These are phyloP conservation scores for Hawksworthiomyces lignivorus DNA, from an alignment of 2,329 filamentous ascomycete species.

Conservation along the genomic window DNA sequence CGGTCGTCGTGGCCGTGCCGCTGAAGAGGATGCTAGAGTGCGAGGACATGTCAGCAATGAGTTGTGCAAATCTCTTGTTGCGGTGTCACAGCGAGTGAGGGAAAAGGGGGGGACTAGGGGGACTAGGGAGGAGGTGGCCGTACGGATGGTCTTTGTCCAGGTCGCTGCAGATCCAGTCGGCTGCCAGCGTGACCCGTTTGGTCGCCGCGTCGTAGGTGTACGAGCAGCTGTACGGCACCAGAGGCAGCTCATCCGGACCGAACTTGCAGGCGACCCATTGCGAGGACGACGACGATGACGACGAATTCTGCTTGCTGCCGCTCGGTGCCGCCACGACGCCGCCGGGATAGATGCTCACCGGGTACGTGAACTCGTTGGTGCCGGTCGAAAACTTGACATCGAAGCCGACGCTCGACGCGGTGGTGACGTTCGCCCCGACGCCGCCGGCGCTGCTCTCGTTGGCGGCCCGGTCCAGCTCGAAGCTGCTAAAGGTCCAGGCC, in stretches of 20 bases:
- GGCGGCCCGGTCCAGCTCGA: slow-evolving; percentile 8
- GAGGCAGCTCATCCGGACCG: slow-evolving; percentile 12
- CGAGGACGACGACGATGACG: neutral
- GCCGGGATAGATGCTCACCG: slow-evolving; percentile 14
- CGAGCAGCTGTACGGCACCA: slow-evolving; percentile 16
- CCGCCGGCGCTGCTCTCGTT: neutral
- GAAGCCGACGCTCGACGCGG: slow-evolving; percentile 16
- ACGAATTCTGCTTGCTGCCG: too few species aligned
- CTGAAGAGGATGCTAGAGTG: slow-evolving; percentile 16
- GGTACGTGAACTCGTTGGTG: slow-evolving; percentile 15
- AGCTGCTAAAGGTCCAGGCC: slow-evolving; percentile 15
- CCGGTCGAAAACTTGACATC: slow-evolving; percentile 14
- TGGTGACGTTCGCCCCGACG: too few species aligned
- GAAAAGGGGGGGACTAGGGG: neutral
- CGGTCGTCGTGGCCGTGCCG: slow-evolving; percentile 14
- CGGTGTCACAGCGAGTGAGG: too few species aligned
- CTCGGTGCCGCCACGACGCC: too few species aligned
- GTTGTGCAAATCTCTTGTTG: too few species aligned
- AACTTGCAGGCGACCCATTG: slow-evolving; percentile 17
- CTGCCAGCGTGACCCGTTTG: slow-evolving; percentile 13
- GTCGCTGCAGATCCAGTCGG: slow-evolving; percentile 19
- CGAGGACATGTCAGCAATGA: too few species aligned
- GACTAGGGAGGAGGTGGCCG: too few species aligned
- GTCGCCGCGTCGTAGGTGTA: slow-evolving; percentile 11
- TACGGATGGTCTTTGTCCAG: slow-evolving; percentile 18